These are phyloP conservation scores for Colletotrichum cuscutae DNA, from an alignment of 2,329 filamentous ascomycete genomes.

Conservation along the genomic window DNA sequence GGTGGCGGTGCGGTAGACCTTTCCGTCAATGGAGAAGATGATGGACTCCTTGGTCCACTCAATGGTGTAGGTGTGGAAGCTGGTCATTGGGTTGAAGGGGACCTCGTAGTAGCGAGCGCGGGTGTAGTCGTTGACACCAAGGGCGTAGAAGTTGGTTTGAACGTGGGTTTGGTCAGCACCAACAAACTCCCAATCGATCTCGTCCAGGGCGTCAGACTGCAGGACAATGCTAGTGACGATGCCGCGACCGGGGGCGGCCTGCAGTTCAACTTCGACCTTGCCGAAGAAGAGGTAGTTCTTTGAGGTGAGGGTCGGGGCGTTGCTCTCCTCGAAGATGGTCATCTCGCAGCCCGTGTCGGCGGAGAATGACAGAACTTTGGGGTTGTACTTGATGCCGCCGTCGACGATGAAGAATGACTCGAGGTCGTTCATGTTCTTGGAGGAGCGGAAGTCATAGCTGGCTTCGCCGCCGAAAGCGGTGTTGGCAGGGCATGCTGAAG, in stretches of 20 bases:
- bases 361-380: slow-evolving; percentile 49
- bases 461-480: slow-evolving; percentile 32
- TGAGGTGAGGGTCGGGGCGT: slow-evolving; percentile 57
- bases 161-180: slow-evolving; percentile 45
- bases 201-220: slow-evolving; percentile 61
- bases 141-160: slow-evolving; percentile 65
- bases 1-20: slow-evolving; percentile 57
- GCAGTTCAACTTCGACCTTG: slow-evolving; percentile 56
- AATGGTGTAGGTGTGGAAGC: slow-evolving; percentile 72
- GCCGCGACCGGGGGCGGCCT: slow-evolving; percentile 58
- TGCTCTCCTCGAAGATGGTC: slow-evolving; percentile 55
- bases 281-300: slow-evolving; percentile 65
- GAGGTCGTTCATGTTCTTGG: slow-evolving; percentile 47
- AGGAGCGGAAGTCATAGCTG: slow-evolving; percentile 29
- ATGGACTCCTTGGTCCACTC: slow-evolving; percentile 72
- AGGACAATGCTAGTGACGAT: slow-evolving; percentile 61
- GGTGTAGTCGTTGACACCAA: slow-evolving; percentile 64
- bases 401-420: slow-evolving; percentile 66
- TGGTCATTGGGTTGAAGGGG: slow-evolving; percentile 46
- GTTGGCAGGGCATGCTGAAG: slow-evolving; percentile 33
- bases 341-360: slow-evolving; percentile 58
- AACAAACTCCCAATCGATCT: slow-evolving; percentile 62
- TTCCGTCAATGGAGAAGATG: slow-evolving; percentile 68
- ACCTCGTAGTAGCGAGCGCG: slow-evolving; percentile 62
- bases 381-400: slow-evolving; percentile 52